Percentiles rank a stretch among this genome's conserved stretches.
Evolutionary conservation across 164 flowering plant genomes (phyloP).

Genomic region (Annona squamosa): DNA sequence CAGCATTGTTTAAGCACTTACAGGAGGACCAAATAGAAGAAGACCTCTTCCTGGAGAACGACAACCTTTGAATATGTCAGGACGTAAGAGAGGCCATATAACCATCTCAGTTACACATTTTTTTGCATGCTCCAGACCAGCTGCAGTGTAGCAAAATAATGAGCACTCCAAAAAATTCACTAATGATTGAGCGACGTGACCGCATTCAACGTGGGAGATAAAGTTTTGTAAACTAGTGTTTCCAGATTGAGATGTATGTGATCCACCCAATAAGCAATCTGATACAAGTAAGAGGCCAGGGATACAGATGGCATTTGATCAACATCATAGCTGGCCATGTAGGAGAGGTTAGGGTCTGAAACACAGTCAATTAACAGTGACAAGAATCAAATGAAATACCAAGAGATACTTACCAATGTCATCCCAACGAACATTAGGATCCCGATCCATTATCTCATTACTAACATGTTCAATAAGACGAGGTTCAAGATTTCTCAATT

Average conservation of each 20-base stretch:
- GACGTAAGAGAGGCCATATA: constrained; percentile 96
- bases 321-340: background rate
- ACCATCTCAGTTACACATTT: constrained; percentile 99
- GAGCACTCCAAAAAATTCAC: background rate
- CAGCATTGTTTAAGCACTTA: constrained; percentile 28
- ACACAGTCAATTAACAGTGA: background rate
- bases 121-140: constrained; percentile 99
- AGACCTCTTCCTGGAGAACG: constrained; percentile 99
- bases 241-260: background rate
- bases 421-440: constrained; percentile 97
- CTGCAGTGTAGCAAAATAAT: constrained; percentile 28
- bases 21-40: constrained; percentile 99
- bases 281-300: background rate
- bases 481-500: constrained; percentile 90
- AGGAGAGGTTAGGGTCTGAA: background rate
- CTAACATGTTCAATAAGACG: constrained; percentile 95
- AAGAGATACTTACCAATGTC: constrained; percentile 65
- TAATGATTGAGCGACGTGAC: background rate
- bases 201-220: background rate
- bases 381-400: background rate
- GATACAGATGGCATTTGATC: background rate
- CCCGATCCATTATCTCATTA: constrained; percentile 95
- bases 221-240: background rate
- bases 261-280: background rate
- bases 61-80: constrained; percentile 96